Base-by-base conservation (phyloP, 495 filamentous ascomycete species). In the Usnea hakonensis region DNA sequence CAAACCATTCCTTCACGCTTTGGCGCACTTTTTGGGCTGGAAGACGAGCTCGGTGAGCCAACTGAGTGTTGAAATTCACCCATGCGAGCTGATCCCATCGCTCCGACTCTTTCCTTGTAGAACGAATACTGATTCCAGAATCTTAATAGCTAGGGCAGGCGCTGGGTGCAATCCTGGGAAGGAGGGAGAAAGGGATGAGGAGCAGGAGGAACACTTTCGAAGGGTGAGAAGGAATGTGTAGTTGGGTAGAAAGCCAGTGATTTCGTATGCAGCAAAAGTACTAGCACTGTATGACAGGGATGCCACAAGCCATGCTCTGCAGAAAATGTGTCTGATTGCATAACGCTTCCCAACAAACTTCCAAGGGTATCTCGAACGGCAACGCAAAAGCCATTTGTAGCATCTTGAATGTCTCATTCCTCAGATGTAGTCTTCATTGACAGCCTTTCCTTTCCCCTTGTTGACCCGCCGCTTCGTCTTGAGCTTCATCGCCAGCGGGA, bases 111-210 rank as follows among this genome's bases (percentile, higher is more conserved):
- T 30, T 5, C 46, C 14, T 17, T 32, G 23, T 30, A 50, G 46
- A 50, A 28, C 21, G 2, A 50, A 30, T 6, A 17, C 46, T 50
- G 46, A 50, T 26, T 4, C 26, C 3, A 13, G 30, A 17, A 28
- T 48, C 2, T 26, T 9, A 3, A 14, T 48, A 50, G 46, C 73
- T 97, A 56, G 76, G 77, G n/a, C 84, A 89, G 73, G 89, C 89
- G 17, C 70, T 97, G 58, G 87, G 90, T 69, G 85, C 84, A 9
- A 88, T 95, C 19, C 72, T 97, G 53, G 90, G 87, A 3, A 84
- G 78, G 71, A 81, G 84, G 37, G 84, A 77, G 57, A 78, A 77
- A 44, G 72, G 72, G 53, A 83, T 78, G 17, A 73, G 80, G 66
- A 84, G 81, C 61, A 77, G 90, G 69, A 79, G 89, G 71, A 92